A percentile compares a stretch with the other conserved stretches of the same genome.
phyloP scores from a whole-genome alignment of 192 early-diverging fungal species.

The Umbelopsis isabellina region DNA sequence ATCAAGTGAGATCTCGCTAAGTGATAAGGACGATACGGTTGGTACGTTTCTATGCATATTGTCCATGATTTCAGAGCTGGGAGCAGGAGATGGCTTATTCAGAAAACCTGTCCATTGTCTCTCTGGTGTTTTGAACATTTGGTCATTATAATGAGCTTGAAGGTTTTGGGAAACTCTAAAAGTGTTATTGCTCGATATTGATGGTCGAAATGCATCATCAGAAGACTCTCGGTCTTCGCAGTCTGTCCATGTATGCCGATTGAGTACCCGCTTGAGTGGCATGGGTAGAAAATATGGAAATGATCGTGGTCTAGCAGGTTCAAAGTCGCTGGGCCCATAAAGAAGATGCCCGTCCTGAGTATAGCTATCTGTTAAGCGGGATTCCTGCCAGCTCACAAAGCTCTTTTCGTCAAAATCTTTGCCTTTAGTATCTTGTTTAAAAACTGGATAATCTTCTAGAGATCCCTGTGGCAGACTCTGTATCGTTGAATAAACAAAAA shows the following conservation, averaged over 20 bases:
- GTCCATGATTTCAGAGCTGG: neutral
- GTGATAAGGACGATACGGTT: neutral
- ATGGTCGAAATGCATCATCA: neutral
- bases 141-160: neutral
- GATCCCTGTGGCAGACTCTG: neutral
- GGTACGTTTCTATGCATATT: neutral
- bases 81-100: neutral
- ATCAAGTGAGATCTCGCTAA: neutral
- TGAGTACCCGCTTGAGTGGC: conserved; percentile 7
- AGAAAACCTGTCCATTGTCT: neutral
- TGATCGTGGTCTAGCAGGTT: neutral
- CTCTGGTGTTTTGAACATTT: too few relatives aligned
- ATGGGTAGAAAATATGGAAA: conserved; percentile 18
- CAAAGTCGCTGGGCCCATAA: neutral
- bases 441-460: neutral
- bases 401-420: neutral
- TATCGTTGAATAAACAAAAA: neutral
- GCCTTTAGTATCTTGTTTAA: too few relatives aligned
- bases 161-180: neutral
- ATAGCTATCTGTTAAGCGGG: neutral
- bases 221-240: neutral
- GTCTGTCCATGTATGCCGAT: conserved; percentile 11
- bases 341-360: neutral
- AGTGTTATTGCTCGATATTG: neutral
- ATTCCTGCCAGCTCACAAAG: neutral